Conservation (phyloP, 139 green algal genomes). For the Asterochloris sp. region DNA sequence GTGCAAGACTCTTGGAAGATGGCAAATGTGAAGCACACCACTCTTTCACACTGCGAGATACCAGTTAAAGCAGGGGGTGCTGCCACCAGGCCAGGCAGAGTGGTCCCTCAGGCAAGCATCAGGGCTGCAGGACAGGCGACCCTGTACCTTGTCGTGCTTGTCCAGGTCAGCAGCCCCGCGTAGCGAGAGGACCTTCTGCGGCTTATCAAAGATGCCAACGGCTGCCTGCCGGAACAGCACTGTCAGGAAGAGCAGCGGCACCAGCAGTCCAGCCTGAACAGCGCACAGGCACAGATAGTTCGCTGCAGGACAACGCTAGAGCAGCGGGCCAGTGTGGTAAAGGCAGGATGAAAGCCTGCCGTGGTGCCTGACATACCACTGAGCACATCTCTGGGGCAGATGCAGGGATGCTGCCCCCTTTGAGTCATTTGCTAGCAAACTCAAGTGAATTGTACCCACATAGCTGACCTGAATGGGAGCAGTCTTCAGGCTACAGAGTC, state of each 20-base stretch:
- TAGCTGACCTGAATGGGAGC: not conserved
- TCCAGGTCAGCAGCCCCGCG: slow-evolving; percentile 62
- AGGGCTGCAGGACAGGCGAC: not conserved
- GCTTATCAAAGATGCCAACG: slow-evolving; percentile 25
- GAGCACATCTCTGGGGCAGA: too few relatives aligned
- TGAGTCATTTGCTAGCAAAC: too few relatives aligned
- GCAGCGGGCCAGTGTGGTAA: too few relatives aligned
- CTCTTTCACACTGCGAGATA: not conserved
- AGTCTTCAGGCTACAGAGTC: slow-evolving; percentile 55
- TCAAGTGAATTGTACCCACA: too few relatives aligned
- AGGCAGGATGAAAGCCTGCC: too few relatives aligned
- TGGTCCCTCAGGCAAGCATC: not conserved
- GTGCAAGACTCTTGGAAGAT: not conserved
- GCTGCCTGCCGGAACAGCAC: not conserved
- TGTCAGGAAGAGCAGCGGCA: slow-evolving; percentile 22
- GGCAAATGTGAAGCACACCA: too few relatives aligned
- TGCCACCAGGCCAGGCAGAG: not conserved
- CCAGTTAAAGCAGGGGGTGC: not conserved
- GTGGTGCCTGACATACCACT: too few relatives aligned
- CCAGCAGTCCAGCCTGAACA: not conserved
- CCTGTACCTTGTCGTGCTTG: slow-evolving; percentile 13
- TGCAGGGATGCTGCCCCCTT: too few relatives aligned
- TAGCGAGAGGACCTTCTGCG: slow-evolving; percentile 52
- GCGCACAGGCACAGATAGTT: too few relatives aligned
- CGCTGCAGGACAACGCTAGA: too few relatives aligned